phyloP scores from a whole-genome alignment of 768 basidiomycete species.

The Pholiota microspora region DNA sequence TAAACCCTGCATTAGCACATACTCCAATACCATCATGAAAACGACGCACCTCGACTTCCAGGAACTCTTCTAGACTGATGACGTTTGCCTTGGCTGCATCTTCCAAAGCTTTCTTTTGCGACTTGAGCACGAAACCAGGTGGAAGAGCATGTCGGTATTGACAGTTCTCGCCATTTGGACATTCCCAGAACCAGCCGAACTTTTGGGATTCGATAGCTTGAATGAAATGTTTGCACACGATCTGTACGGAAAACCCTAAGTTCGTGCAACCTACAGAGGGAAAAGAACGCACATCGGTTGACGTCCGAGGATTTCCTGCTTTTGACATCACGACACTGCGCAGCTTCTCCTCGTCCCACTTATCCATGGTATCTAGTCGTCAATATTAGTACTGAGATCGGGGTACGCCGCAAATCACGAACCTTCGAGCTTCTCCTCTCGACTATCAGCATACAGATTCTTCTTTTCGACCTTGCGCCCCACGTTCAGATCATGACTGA shows the following conservation, averaged over 20 bases:
- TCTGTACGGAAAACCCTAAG: constrained; percentile 41
- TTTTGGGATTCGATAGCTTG: constrained; percentile 93
- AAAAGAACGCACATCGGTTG: constrained; percentile 69
- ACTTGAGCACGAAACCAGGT: constrained; percentile 93
- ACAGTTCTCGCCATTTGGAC: constrained; percentile 85
- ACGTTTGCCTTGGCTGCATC: constrained; percentile 86
- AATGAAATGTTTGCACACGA: constrained; percentile 97
- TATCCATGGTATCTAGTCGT: constrained; percentile 88
- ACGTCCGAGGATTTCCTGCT: constrained; percentile 86
- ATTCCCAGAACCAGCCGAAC: constrained; percentile 97
- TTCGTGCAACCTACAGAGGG: not conserved
- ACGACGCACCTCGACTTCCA: constrained; percentile 90
- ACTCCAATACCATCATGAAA: constrained; percentile 2
- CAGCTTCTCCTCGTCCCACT: constrained; percentile 95
- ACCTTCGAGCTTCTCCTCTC: constrained; percentile 82
- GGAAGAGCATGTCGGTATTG: constrained; percentile 95
- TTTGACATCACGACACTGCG: constrained; percentile 84
- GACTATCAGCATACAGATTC: constrained; percentile 86
- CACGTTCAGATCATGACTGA: constrained; percentile 89
- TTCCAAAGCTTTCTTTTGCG: constrained; percentile 87
- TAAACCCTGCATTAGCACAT: not conserved
- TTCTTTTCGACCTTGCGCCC: constrained; percentile 94
- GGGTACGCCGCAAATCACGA: constrained; percentile 19
- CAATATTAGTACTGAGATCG: not conserved
- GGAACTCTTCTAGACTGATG: constrained; percentile 94